Base-by-base conservation (phyloP, 2,329 filamentous ascomycete genomes). In the Cordyceps fumosorosea region DNA sequence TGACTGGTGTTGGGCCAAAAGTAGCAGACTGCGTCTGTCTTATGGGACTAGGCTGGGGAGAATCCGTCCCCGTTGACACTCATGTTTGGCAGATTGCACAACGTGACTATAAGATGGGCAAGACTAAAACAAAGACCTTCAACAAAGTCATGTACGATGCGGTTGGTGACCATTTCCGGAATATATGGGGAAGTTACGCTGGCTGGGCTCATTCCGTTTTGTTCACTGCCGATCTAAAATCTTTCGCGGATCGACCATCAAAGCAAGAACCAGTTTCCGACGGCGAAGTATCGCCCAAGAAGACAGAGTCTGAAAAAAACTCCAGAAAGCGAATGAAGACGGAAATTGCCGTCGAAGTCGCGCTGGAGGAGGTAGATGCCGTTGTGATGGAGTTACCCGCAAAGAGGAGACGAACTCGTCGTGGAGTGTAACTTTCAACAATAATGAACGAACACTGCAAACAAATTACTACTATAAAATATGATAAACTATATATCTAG, bases 21-120 rank as follows among this genome's bases (percentile, higher is more conserved):
- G 95, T 99, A 0, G 90, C 95, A 6, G 96, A 99, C 73, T 99
- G 96, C 71, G 93, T 98, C 8, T 96, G 90, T 71, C 78, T 99
- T 22, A 97, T 99, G 89, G 96, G 96, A 0, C 77, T 99, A 16
- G 93, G 93, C 32, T 99, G 96, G 93, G 89, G 89, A 37, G 93
- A 98, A 75, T 88, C 93, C 3, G 93, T 99, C 1, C 95, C 95
- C 0, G 90, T 99, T 37, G 95, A 99, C 74, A 99, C 96, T 1
- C 96, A 99, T 75, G 91, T 99, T 14, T 98, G 93, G 93, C 93
- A 98, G 78, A 98, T 99, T 70, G 96, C 95, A 0, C 91, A 96
- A 73, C 83, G 95, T 59, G 95, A 99, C 74, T 99, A 99, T 77
- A 92, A 88, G 63, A 96, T 99, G 69, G 90, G 91, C 7, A 93